phyloP scores from a whole-genome alignment of 805 yeast species.

The Wickerhamomyces xylosicus region DNA sequence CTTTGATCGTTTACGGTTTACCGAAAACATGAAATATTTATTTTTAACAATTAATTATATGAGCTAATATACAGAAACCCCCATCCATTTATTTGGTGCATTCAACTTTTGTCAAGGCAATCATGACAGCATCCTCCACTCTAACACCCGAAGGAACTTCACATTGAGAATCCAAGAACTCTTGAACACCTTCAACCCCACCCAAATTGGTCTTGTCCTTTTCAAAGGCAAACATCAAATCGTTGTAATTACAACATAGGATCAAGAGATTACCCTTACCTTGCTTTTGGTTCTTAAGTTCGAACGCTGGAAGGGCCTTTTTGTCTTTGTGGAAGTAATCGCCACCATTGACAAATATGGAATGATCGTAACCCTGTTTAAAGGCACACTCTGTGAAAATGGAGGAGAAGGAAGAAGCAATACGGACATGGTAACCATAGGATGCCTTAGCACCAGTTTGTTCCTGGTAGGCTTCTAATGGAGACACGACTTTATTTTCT shows the following conservation, averaged over 20 bases:
- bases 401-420: constrained; percentile 48
- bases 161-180: constrained; percentile 60
- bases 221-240: constrained; percentile 41
- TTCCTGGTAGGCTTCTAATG: constrained; percentile 57
- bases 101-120: constrained; percentile 34
- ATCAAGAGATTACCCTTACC: constrained; percentile 31
- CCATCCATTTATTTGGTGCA: neutral
- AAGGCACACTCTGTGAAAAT: constrained; percentile 63
- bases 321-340: constrained; percentile 39
- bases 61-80: neutral
- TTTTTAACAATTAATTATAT: no score
- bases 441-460: constrained; percentile 46
- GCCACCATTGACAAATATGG: constrained; percentile 58
- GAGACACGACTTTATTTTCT: constrained; percentile 55
- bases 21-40: no score
- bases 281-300: constrained; percentile 7
- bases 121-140: constrained; percentile 63
- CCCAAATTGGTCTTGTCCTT: constrained; percentile 39
- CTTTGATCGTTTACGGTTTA: no score
- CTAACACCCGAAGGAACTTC: constrained; percentile 44
- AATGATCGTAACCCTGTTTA: constrained; percentile 59
- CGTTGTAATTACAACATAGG: constrained; percentile 55
- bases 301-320: constrained; percentile 17
- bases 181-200: constrained; percentile 42
- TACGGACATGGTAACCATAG: constrained; percentile 68